Evolutionary conservation across 1,139 yeast species (phyloP), one percentile per base, ranked within the genome.

Genomic region (Sugiyamaella sp.): DNA sequence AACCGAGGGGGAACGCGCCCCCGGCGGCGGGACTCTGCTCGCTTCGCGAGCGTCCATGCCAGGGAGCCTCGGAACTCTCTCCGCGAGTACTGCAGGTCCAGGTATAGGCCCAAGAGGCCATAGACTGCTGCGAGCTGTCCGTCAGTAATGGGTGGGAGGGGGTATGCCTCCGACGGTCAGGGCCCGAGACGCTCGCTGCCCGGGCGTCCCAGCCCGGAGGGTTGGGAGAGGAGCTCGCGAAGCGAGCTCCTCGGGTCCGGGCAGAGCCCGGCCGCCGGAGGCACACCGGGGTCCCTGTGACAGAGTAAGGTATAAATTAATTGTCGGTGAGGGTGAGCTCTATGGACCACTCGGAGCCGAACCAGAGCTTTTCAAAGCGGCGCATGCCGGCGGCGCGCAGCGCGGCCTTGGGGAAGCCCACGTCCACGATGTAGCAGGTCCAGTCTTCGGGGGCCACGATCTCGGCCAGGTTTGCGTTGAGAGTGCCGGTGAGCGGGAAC

Each of bases 401-500:
- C 1, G 67, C 65, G 12, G 59, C 55, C 12, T 66, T 66, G 2
- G 96, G 95, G 22, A 85, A 76, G 5, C 95, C 95, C 55, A 84
- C 75, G 63, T 89, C 96, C n/a, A 87, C 77, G 56, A 87, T 73
- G 58, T 80, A 84, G 64, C 84, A 90, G 16, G 70, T 66, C 64
- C 80, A 76, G 49, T 75, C 79, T 6, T 74, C 74, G 56, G 74
- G 76, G 4, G 68, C 64, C 24, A 71, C 69, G 33, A 71, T 65
- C 3, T 76, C 77, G 46, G 76, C 72, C 32, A 72, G 64, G 70
- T 85, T 84, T 1, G 86, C 84, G 60, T 82, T 83, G 24, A 81
- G 68, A 21, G 86, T 66, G 0, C 95, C 89, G 8, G 82, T 78
- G 49, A 87, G 71, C 1, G 96, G 95, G 61, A 89, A 73, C 1